A percentile compares a stretch with the other conserved stretches of the same genome.
Conservation (phyloP, 2,329 filamentous ascomycete genomes). For the Penicillium sp. region DNA sequence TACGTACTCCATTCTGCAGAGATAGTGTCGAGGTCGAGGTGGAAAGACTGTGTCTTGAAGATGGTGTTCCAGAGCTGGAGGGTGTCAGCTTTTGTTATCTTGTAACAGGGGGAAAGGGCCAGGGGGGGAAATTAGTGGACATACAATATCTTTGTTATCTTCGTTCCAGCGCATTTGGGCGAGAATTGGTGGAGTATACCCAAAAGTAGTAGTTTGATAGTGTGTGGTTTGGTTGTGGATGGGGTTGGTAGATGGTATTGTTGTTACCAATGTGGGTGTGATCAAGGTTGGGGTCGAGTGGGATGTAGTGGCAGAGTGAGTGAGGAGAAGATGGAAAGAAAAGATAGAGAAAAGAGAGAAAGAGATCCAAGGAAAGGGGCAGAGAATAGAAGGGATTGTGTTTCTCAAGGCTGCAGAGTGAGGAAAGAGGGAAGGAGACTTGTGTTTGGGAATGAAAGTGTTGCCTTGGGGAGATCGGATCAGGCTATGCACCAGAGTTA, state of each 20-base stretch:
- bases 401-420: neutral
- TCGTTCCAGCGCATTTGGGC: conserved; percentile 15
- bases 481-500: neutral
- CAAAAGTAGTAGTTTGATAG: neutral
- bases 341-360: neutral
- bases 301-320: neutral
- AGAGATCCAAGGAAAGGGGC: neutral
- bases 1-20: conserved; percentile 16
- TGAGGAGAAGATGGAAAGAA: neutral
- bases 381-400: neutral
- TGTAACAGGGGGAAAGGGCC: neutral
- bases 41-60: conserved; percentile 21
- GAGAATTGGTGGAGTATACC: neutral
- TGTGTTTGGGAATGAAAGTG: neutral
- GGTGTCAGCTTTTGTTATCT: neutral
- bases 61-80: conserved; percentile 23
- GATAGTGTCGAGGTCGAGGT: conserved; percentile 18
- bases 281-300: neutral
- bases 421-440: neutral
- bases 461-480: neutral
- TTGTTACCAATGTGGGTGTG: neutral
- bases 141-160: conserved; percentile 14
- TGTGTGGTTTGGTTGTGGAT: neutral
- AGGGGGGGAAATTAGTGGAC: too few species aligned
- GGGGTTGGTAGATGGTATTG: neutral